Evolutionary conservation across 805 yeast genomes (phyloP).

Genomic region (Hanseniaspora valbyensis): DNA sequence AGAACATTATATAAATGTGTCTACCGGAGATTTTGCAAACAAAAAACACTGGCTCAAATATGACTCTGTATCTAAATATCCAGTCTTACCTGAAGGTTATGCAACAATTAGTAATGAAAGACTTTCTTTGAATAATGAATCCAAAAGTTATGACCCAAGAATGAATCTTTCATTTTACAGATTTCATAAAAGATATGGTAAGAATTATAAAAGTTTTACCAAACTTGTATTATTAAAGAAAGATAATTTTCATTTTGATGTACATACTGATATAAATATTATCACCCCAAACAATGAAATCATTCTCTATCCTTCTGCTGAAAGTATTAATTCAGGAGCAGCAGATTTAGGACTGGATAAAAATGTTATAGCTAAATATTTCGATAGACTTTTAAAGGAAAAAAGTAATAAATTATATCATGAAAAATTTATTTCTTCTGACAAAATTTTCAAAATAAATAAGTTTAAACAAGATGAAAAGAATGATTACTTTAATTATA

Average conservation of each 20-base stretch:
- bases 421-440: background rate
- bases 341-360: slow-evolving; percentile 1
- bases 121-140: background rate
- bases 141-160: background rate
- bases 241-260: background rate
- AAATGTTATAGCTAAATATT: background rate
- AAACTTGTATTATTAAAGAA: background rate
- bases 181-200: slow-evolving; percentile 1
- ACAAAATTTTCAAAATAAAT: background rate
- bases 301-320: slow-evolving; percentile 1
- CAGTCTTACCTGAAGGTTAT: background rate
- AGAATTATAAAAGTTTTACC: slow-evolving; percentile 1
- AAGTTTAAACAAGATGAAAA: background rate
- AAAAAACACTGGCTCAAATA: slow-evolving; percentile 1
- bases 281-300: background rate
- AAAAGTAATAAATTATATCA: background rate
- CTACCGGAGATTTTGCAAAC: slow-evolving; percentile 1
- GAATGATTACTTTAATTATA: background rate
- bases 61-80: background rate
- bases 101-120: background rate
- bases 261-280: background rate
- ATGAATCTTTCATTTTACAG: background rate
- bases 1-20: slow-evolving; percentile 8
- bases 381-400: background rate
- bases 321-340: background rate